Evolutionary conservation across 768 basidiomycete species (phyloP).

Genomic region (Leccinum incarnatum): DNA sequence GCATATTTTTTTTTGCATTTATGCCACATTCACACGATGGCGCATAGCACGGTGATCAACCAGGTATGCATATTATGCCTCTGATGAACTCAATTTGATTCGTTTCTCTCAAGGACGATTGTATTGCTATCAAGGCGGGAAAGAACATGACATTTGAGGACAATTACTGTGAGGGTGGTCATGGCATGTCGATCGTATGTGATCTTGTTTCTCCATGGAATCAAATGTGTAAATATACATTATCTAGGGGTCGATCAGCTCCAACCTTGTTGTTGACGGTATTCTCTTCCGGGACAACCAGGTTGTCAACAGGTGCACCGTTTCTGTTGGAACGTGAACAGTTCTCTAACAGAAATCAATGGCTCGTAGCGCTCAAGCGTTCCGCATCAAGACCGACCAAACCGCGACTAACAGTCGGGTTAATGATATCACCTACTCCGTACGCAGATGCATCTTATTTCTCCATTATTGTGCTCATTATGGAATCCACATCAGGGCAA

Average conservation of each 20-base stretch:
- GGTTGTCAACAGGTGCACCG: constrained; percentile 49
- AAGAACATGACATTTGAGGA: constrained; percentile 46
- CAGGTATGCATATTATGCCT: constrained; percentile 15
- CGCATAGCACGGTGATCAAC: constrained; percentile 22
- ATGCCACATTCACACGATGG: not conserved
- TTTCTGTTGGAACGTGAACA: not conserved
- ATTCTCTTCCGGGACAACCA: constrained; percentile 51
- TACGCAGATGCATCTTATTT: constrained; percentile 18
- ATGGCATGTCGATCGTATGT: constrained; percentile 57
- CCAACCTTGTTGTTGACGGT: constrained; percentile 43
- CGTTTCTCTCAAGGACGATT: constrained; percentile 52
- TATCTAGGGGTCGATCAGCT: constrained; percentile 52
- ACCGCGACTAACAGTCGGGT: constrained; percentile 47
- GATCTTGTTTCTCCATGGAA: not conserved
- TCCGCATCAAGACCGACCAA: constrained; percentile 60
- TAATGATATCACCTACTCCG: constrained; percentile 47
- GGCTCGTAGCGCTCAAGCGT: constrained; percentile 43
- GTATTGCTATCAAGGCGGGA: constrained; percentile 51
- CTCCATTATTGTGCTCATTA: not conserved
- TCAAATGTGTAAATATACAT: not conserved
- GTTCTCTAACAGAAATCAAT: not conserved
- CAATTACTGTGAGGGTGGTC: constrained; percentile 56
- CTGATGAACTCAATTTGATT: not conserved
- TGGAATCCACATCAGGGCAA: constrained; percentile 41
- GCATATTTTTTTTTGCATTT: not conserved